A percentile compares a stretch with the other conserved stretches of the same genome.
These are phyloP conservation scores for Thozetella sp. DNA, from an alignment of 495 filamentous ascomycete genomes.

Conservation along the genomic window DNA sequence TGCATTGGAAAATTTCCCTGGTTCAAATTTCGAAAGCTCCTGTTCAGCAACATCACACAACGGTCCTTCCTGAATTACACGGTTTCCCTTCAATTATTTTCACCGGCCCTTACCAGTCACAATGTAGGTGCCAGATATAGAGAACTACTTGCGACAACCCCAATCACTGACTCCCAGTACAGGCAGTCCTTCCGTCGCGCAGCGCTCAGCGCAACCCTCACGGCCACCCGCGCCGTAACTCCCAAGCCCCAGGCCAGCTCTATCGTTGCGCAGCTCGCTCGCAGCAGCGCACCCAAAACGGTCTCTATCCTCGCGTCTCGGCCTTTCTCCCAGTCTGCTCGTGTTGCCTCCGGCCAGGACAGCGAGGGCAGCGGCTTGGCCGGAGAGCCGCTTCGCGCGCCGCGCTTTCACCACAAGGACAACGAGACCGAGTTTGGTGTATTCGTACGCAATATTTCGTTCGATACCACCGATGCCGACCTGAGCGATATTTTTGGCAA, in stretches of 20 bases:
- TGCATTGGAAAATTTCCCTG: background rate
- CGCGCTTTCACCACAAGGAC: too few relatives aligned
- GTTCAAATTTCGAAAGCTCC: background rate
- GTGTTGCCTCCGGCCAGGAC: conserved; percentile 12
- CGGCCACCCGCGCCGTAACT: conserved; percentile 45
- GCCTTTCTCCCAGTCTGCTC: conserved; percentile 33
- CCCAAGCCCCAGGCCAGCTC: conserved; percentile 37
- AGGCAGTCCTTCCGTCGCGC: conserved; percentile 61
- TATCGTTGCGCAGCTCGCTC: conserved; percentile 21
- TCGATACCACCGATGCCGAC: conserved; percentile 75
- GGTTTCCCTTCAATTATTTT: background rate
- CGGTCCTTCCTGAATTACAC: background rate
- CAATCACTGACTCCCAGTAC: background rate
- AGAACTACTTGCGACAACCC: background rate
- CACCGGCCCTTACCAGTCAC: background rate
- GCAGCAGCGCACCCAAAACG: conserved; percentile 18
- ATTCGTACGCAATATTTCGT: conserved; percentile 87
- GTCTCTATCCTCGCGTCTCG: conserved; percentile 24
- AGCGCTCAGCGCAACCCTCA: conserved; percentile 56
- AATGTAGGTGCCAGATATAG: background rate
- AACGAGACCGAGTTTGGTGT: background rate
- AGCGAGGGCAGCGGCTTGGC: too few relatives aligned
- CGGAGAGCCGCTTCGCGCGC: too few relatives aligned
- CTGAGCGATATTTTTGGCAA: conserved; percentile 65
- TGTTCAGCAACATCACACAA: background rate